Percentiles rank a stretch among this genome's conserved stretches.
These are phyloP conservation scores for Kuraishia cidri DNA, from an alignment of 805 yeast species.

Conservation along the genomic window DNA sequence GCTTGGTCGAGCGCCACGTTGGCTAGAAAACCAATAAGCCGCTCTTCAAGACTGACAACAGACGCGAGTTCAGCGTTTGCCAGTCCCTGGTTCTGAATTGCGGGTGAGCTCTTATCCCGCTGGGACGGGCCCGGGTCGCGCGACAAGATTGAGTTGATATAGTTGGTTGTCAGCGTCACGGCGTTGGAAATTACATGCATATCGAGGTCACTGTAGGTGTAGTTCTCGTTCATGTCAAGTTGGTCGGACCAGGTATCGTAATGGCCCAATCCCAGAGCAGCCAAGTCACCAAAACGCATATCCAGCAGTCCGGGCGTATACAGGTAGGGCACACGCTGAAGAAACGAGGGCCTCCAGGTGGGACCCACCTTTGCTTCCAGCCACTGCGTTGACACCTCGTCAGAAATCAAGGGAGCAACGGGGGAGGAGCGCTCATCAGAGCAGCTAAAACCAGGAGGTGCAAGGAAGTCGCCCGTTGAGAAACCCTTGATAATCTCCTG, in stretches of 20 bases:
- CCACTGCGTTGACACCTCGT: slow-evolving; percentile 39
- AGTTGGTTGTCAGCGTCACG: slow-evolving; percentile 12
- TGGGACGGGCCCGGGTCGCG: too few species aligned
- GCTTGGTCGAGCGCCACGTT: too few species aligned
- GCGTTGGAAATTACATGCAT: slow-evolving; percentile 19
- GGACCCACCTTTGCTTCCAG: slow-evolving; percentile 20
- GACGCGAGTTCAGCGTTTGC: too few species aligned
- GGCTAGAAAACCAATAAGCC: too few species aligned
- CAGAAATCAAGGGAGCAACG: slow-evolving; percentile 50
- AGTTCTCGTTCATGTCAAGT: slow-evolving; percentile 41
- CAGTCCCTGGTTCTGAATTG: too few species aligned
- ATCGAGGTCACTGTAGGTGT: slow-evolving; percentile 30
- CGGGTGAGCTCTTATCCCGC: too few species aligned
- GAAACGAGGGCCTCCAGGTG: too few species aligned
- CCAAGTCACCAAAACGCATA: slow-evolving; percentile 3
- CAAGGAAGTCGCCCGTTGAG: background rate
- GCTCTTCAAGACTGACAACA: too few species aligned
- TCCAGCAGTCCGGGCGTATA: slow-evolving; percentile 37
- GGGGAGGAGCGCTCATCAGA: slow-evolving; percentile 28
- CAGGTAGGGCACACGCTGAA: slow-evolving; percentile 49
- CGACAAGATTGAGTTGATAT: too few species aligned
- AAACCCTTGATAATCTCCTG: slow-evolving; percentile 10
- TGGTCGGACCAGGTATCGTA: slow-evolving; percentile 34
- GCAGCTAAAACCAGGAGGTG: slow-evolving; percentile 19
- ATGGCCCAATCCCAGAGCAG: background rate